These are phyloP conservation scores for Solanum hybrid DNA, from an alignment of 305 asterid genomes.

Conservation along the genomic window DNA sequence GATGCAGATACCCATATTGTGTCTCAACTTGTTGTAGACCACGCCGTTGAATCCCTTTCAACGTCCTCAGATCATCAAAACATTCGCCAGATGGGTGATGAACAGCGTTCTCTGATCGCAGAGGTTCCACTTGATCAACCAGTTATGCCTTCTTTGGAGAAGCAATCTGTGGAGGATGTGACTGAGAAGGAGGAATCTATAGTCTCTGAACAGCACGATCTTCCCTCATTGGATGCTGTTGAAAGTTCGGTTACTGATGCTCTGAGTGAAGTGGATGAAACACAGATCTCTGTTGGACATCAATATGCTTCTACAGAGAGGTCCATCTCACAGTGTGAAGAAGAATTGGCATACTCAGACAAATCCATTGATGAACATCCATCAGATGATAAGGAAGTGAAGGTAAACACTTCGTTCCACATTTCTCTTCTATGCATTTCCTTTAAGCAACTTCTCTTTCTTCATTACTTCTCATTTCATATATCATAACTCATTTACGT, in stretches of 20 bases:
- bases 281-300: conserved; percentile 16
- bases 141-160: conserved; percentile 18
- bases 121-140: conserved; percentile 11
- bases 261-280: conserved; percentile 25
- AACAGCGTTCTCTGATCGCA: conserved; percentile 3
- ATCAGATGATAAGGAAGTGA: conserved; percentile 28
- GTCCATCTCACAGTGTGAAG: conserved; percentile 24
- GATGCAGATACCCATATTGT: conserved; percentile 2
- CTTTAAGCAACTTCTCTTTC: conserved; percentile 1
- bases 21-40: not conserved
- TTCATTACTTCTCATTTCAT: not conserved
- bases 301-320: conserved; percentile 30
- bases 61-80: conserved; percentile 11
- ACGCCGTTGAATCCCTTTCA: not conserved
- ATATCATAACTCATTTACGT: not conserved
- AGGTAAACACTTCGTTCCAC: not conserved
- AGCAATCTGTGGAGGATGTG: conserved; percentile 20
- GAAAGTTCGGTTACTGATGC: conserved; percentile 20
- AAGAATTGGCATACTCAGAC: conserved; percentile 23
- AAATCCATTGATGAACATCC: conserved; percentile 26
- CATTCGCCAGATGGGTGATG: conserved; percentile 7
- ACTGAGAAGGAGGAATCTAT: conserved; percentile 23
- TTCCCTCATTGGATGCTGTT: conserved; percentile 6
- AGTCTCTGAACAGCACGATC: conserved; percentile 7
- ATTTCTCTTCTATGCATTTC: not conserved